Conservation (phyloP, 495 filamentous ascomycete genomes). For the Hyaloscypha finlandica region DNA sequence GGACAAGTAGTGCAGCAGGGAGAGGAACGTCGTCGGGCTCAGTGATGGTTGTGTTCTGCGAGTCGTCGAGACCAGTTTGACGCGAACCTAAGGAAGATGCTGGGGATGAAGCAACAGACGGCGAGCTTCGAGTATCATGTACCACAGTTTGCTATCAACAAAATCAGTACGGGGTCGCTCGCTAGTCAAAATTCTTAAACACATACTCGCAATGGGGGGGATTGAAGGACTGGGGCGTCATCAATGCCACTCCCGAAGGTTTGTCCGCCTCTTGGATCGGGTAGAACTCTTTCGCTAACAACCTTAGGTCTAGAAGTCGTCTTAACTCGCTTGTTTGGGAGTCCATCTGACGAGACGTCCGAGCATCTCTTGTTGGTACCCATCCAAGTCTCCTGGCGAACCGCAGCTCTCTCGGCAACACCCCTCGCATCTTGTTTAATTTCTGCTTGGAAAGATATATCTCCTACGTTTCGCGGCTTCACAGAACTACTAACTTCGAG, state of each 20-base stretch:
- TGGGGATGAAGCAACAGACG: conserved; percentile 12
- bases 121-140: neutral
- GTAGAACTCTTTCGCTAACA: neutral
- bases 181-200: neutral
- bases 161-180: neutral
- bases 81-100: conserved; percentile 3
- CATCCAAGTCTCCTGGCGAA: neutral
- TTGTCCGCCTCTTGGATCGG: neutral
- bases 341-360: neutral
- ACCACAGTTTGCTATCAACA: neutral
- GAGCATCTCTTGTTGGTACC: neutral
- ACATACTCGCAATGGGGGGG: neutral
- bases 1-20: neutral
- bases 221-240: neutral
- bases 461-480: neutral
- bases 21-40: conserved; percentile 23
- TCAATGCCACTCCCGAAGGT: neutral
- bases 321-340: neutral
- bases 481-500: neutral
- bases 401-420: neutral
- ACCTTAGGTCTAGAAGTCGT: neutral
- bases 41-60: conserved; percentile 28
- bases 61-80: conserved; percentile 16
- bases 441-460: conserved; percentile 9
- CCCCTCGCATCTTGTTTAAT: neutral